Percentiles rank a stretch among this genome's conserved stretches.
Conservation (phyloP, 306 rosid genomes). For the Betula pendula region DNA sequence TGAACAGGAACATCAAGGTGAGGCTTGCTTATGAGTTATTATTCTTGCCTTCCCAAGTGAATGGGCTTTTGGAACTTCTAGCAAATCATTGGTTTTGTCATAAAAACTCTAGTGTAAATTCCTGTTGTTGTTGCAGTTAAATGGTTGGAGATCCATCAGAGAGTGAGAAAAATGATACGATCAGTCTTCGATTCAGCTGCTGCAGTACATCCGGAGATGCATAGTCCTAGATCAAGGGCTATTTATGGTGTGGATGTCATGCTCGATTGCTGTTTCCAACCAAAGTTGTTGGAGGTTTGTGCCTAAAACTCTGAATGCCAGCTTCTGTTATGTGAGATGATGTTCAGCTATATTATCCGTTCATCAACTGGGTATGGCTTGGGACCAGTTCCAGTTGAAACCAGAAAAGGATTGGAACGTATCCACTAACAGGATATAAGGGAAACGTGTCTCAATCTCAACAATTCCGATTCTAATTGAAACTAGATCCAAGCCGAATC, state of each 20-base stretch:
- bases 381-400: no score
- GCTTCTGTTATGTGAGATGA: not conserved
- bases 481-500: not conserved
- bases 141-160: slow-evolving; percentile 75
- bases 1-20: slow-evolving; percentile 91
- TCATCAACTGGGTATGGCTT: not conserved
- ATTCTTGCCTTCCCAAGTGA: slow-evolving; percentile 13
- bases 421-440: no score
- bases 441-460: no score
- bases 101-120: slow-evolving; percentile 4
- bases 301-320: slow-evolving; percentile 4
- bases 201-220: slow-evolving; percentile 85
- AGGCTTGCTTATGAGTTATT: slow-evolving; percentile 3
- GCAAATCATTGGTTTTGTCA: not conserved
- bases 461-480: no score
- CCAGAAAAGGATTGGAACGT: no score
- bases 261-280: slow-evolving; percentile 74
- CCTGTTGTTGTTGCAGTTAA: slow-evolving; percentile 51
- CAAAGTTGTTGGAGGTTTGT: slow-evolving; percentile 88
- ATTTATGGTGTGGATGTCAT: slow-evolving; percentile 93
- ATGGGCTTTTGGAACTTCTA: slow-evolving; percentile 4
- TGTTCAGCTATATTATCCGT: not conserved
- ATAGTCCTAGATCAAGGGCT: slow-evolving; percentile 73
- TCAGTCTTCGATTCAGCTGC: slow-evolving; percentile 87
- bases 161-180: slow-evolving; percentile 70